Percentiles rank a stretch among this genome's conserved stretches.
Evolutionary conservation across 371 early-diverging fungal species (phyloP).

Genomic region (Mortierella sp.): DNA sequence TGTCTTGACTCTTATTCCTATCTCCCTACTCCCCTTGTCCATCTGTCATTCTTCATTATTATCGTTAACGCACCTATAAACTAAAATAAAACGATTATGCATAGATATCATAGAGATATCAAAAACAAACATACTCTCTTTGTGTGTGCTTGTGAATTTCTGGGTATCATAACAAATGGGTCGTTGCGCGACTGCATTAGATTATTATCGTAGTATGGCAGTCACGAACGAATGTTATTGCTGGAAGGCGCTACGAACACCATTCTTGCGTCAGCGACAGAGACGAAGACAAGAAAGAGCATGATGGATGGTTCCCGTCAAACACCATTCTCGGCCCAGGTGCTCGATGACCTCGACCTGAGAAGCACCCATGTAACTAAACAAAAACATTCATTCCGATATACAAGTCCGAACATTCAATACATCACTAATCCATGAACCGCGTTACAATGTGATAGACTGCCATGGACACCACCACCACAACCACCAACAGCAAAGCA

Average conservation of each 20-base stretch:
- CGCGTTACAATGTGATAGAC: not conserved
- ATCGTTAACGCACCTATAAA: constrained; percentile 10
- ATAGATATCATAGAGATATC: constrained; percentile 5
- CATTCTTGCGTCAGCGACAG: no score
- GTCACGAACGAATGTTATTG: no score
- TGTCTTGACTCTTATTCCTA: not conserved
- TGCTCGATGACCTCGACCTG: constrained; percentile 16
- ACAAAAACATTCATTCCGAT: no score
- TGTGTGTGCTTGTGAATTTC: no score
- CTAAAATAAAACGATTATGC: constrained; percentile 13
- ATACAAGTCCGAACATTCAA: no score
- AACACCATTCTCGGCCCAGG: constrained; percentile 19
- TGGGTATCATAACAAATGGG: no score
- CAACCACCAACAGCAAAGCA: not conserved
- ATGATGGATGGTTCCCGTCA: constrained; percentile 9
- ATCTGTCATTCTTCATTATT: constrained; percentile 22
- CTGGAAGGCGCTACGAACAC: no score
- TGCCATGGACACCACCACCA: not conserved
- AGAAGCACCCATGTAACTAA: constrained; percentile 4
- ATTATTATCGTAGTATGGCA: no score
- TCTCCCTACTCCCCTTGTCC: constrained; percentile 5
- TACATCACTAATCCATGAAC: no score
- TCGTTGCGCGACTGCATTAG: no score
- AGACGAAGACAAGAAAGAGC: no score
- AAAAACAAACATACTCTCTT: not conserved